A percentile compares a stretch with the other conserved stretches of the same genome.
phyloP scores from a whole-genome alignment of 495 filamentous ascomycete species.

The Penicillium cinerascens region DNA sequence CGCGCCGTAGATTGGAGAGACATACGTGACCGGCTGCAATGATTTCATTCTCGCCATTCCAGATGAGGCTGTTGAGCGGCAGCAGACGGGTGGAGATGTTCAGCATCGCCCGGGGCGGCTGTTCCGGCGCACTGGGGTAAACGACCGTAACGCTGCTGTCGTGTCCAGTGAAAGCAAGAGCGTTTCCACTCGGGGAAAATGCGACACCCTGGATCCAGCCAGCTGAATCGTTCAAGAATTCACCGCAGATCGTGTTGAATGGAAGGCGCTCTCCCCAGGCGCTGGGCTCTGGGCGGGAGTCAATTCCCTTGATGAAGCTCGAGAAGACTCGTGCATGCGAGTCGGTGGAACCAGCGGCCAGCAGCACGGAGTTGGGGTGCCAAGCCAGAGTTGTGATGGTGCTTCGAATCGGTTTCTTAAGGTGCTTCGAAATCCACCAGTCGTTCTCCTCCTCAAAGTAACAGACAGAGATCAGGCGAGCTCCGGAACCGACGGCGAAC shows the following conservation, averaged over 20 bases:
- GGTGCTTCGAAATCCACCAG: constrained; percentile 99
- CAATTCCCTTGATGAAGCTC: constrained; percentile 91
- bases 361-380: constrained; percentile 95
- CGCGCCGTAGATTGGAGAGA: constrained; percentile 2
- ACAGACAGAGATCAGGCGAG: constrained; percentile 93
- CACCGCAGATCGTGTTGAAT: constrained; percentile 97
- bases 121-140: constrained; percentile 88
- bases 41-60: constrained; percentile 90
- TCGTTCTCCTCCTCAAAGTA: constrained; percentile 99
- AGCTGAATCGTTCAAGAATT: constrained; percentile 90
- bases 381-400: constrained; percentile 91
- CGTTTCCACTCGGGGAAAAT: constrained; percentile 89
- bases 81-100: constrained; percentile 85
- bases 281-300: constrained; percentile 79
- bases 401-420: constrained; percentile 96
- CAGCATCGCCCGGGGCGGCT: constrained; percentile 82
- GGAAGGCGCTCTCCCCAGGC: constrained; percentile 94
- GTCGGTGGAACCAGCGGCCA: constrained; percentile 92
- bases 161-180: constrained; percentile 86
- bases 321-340: constrained; percentile 97
- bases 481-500: constrained; percentile 95
- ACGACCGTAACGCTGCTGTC: constrained; percentile 96
- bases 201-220: constrained; percentile 91
- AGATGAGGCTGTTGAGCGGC: constrained; percentile 87
- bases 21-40: constrained; percentile 86